These are phyloP conservation scores for Hyaloscypha bicolor DNA, from an alignment of 495 filamentous ascomycete genomes.

Conservation along the genomic window DNA sequence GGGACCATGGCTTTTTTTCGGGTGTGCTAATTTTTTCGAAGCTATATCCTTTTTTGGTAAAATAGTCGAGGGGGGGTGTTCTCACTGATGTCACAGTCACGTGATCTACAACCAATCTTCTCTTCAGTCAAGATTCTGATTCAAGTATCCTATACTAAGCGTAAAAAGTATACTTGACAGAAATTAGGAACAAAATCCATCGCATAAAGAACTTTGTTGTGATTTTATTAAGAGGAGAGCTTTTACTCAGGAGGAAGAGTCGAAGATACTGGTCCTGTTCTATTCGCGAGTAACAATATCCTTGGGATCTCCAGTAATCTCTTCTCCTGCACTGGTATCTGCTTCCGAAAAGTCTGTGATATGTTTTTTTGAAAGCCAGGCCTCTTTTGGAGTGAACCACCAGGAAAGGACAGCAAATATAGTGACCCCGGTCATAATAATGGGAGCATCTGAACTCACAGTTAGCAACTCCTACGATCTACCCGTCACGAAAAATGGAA, in stretches of 20 bases:
- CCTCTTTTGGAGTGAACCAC: not conserved
- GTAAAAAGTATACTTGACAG: not conserved
- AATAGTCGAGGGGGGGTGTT: constrained; percentile 26
- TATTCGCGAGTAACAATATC: not conserved
- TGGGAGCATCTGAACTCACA: not conserved
- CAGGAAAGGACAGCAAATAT: not conserved
- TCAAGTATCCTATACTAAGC: not conserved
- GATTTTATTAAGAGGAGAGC: too few relatives aligned
- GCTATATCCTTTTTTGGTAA: constrained; percentile 26
- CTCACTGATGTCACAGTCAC: constrained; percentile 14
- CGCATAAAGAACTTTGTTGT: too few relatives aligned
- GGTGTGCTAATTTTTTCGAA: constrained; percentile 8
- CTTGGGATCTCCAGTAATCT: not conserved
- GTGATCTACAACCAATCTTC: not conserved
- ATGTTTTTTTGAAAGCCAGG: not conserved
- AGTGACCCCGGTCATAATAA: not conserved
- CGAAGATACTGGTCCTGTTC: not conserved
- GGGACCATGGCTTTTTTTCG: not conserved
- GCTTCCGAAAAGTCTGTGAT: not conserved
- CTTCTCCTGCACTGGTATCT: not conserved
- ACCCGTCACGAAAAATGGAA: not conserved
- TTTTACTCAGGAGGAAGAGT: too few relatives aligned
- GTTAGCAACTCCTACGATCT: not conserved
- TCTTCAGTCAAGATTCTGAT: not conserved
- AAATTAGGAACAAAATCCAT: too few relatives aligned